phyloP scores from a whole-genome alignment of 2,329 filamentous ascomycete genomes.

The Nannizziopsis barbatae region DNA sequence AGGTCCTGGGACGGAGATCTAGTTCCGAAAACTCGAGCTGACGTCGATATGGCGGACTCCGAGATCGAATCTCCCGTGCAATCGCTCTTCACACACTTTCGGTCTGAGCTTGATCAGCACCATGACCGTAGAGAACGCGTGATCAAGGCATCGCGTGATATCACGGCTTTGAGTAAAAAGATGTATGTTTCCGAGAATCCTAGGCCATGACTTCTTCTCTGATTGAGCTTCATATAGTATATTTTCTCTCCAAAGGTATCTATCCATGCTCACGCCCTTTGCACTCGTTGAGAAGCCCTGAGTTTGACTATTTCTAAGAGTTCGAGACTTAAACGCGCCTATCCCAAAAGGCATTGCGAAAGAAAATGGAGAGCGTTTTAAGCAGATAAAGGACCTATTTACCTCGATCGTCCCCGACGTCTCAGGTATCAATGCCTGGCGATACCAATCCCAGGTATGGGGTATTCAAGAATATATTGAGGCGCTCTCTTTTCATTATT shows the following conservation, averaged over 20 bases:
- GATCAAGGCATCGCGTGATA: conserved; percentile 82
- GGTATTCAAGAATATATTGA: conserved; percentile 93
- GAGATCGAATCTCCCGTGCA: conserved; percentile 36
- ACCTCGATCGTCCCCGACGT: conserved; percentile 59
- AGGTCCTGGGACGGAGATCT: conserved; percentile 30
- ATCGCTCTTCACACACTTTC: conserved; percentile 74
- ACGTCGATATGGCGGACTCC: conserved; percentile 1
- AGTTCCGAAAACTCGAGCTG: conserved; percentile 10
- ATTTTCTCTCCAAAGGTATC: conserved; percentile 68
- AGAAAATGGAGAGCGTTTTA: conserved; percentile 58
- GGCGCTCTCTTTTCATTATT: conserved; percentile 77
- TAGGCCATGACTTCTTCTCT: too few relatives aligned
- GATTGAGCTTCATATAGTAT: conserved; percentile 44
- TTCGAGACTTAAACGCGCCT: conserved; percentile 32
- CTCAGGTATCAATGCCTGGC: conserved; percentile 64
- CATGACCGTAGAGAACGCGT: conserved; percentile 84
- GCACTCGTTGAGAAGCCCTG: not conserved
- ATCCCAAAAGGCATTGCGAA: conserved; percentile 58
- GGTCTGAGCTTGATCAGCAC: conserved; percentile 81
- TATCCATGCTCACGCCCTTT: not conserved
- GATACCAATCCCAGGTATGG: conserved; percentile 64
- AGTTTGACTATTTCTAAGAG: conserved; percentile 19
- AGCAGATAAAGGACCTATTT: conserved; percentile 61
- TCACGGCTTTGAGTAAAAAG: conserved; percentile 92
- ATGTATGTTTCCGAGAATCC: conserved; percentile 49